A percentile compares a stretch with the other conserved stretches of the same genome.
phyloP scores from a whole-genome alignment of 2,329 filamentous ascomycete genomes.

The Zymoseptoria crescenta region DNA sequence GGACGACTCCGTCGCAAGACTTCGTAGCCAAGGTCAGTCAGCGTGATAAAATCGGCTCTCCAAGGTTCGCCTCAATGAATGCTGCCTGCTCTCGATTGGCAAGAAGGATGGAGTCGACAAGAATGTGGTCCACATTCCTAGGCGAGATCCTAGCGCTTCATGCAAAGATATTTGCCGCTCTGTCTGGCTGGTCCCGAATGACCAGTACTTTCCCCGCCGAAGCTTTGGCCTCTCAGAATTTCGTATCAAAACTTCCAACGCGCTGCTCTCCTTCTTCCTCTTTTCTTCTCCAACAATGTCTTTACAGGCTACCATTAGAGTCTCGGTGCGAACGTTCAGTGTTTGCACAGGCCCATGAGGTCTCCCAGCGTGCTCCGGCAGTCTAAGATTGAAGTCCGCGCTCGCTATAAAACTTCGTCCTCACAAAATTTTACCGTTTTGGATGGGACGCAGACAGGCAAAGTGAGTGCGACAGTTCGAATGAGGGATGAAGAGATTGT shows the following conservation, averaged over 20 bases:
- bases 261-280: conserved; percentile 5
- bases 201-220: neutral
- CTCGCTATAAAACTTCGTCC: conserved; percentile 46
- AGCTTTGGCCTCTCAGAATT: neutral
- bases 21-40: neutral
- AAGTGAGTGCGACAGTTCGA: conserved; percentile 33
- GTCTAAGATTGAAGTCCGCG: conserved; percentile 67
- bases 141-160: neutral
- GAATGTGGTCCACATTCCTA: neutral
- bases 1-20: neutral
- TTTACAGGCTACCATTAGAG: conserved; percentile 92
- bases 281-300: conserved; percentile 60
- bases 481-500: neutral
- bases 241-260: neutral
- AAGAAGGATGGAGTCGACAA: neutral
- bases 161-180: neutral
- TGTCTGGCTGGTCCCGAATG: neutral
- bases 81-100: neutral
- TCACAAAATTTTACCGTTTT: conserved; percentile 34
- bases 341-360: conserved; percentile 76
- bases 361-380: conserved; percentile 94
- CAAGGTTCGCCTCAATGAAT: too few species aligned
- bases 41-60: neutral
- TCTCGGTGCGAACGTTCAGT: conserved; percentile 93
- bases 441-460: conserved; percentile 34